Evolutionary conservation across 805 yeast species (phyloP).

Genomic region (Nakazawaea pomicola): DNA sequence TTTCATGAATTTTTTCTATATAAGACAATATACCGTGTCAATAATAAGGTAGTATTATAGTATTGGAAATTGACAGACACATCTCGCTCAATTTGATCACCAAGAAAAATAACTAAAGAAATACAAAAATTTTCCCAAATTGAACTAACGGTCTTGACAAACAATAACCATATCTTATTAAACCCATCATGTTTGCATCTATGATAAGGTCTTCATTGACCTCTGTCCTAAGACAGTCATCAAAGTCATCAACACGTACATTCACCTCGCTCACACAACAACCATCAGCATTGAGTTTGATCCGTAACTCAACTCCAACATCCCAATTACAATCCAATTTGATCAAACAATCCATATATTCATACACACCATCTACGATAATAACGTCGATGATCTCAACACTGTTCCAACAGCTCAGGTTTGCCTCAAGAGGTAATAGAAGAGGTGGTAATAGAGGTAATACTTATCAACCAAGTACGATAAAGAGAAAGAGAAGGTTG

Average conservation of each 20-base stretch:
- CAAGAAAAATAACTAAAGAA: neutral
- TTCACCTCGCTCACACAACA: conserved; percentile 1
- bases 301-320: no score
- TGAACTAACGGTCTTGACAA: no score
- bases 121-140: no score
- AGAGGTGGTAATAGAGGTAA: conserved; percentile 86
- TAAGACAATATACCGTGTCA: no score
- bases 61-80: no score
- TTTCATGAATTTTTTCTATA: no score
- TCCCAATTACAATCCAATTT: conserved; percentile 5
- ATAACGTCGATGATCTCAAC: conserved; percentile 19
- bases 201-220: conserved; percentile 7
- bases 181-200: conserved; percentile 2
- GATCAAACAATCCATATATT: conserved; percentile 16
- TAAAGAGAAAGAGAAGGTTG: conserved; percentile 82
- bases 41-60: no score
- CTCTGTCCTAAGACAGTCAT: neutral
- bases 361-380: conserved; percentile 14
- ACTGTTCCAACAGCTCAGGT: conserved; percentile 14
- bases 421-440: conserved; percentile 18
- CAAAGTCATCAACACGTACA: neutral
- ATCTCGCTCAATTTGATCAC: no score
- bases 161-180: no score
- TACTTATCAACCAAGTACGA: conserved; percentile 90
- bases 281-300: conserved; percentile 5